Percentiles rank a stretch among this genome's conserved stretches.
Conservation (phyloP, 257 asterid genomes). For the Avicennia marina region DNA sequence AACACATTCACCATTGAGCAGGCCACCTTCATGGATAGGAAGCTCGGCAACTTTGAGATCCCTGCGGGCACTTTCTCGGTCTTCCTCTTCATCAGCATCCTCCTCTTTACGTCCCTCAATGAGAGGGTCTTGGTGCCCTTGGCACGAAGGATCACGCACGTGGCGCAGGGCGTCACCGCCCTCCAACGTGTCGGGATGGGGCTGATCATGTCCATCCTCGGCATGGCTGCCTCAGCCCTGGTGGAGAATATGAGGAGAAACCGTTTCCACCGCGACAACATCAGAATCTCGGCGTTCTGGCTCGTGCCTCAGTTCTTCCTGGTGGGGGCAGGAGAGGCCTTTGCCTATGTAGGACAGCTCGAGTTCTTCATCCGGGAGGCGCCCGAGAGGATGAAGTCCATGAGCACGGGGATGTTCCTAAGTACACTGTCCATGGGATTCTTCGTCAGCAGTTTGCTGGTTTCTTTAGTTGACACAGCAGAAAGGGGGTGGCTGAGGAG, state of each 20-base stretch:
- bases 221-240: constrained; percentile 67
- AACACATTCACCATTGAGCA: constrained; percentile 86
- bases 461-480: constrained; percentile 45
- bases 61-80: constrained; percentile 77
- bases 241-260: constrained; percentile 49
- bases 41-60: constrained; percentile 41
- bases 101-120: constrained; percentile 67
- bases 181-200: constrained; percentile 79
- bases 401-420: constrained; percentile 86
- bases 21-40: constrained; percentile 71
- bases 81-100: constrained; percentile 71
- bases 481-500: constrained; percentile 59
- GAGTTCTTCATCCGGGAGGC: constrained; percentile 88
- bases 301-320: constrained; percentile 75
- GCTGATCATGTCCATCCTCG: constrained; percentile 50
- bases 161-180: constrained; percentile 52
- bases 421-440: constrained; percentile 80
- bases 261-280: background rate
- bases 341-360: constrained; percentile 87
- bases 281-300: constrained; percentile 64
- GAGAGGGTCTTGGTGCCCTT: constrained; percentile 57
- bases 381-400: constrained; percentile 82
- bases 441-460: constrained; percentile 71
- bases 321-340: constrained; percentile 89
- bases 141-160: constrained; percentile 52